phyloP scores from a whole-genome alignment of 306 rosid species.

The Medicago ruthenica region DNA sequence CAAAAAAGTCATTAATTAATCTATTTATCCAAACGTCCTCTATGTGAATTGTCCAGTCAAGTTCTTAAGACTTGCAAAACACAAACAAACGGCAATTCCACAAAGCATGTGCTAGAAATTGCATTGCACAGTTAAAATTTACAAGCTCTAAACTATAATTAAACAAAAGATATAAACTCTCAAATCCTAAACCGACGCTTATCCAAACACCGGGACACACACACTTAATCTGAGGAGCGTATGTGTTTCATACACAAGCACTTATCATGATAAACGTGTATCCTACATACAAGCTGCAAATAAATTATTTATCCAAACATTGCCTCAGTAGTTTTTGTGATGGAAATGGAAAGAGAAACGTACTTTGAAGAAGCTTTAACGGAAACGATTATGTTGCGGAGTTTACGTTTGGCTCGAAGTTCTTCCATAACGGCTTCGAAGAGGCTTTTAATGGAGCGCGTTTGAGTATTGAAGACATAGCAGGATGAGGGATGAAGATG shows the following conservation, averaged over 20 bases:
- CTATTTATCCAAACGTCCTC: no score
- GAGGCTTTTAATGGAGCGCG: constrained; percentile 62
- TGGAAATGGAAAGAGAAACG: background rate
- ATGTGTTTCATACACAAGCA: no score
- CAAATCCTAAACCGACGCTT: constrained; percentile 2
- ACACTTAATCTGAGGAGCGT: no score
- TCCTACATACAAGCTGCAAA: no score
- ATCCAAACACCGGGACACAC: no score
- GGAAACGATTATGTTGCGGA: constrained; percentile 50
- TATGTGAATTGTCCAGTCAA: no score
- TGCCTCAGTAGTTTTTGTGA: no score
- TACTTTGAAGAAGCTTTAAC: constrained; percentile 64
- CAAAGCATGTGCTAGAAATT: background rate
- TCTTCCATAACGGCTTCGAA: constrained; percentile 72
- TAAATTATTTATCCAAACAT: no score
- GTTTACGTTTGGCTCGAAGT: constrained; percentile 55
- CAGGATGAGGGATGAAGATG: constrained; percentile 35
- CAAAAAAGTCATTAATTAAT: background rate
- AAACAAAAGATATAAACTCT: background rate
- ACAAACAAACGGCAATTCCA: background rate
- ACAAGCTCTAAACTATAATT: background rate
- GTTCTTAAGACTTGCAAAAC: background rate
- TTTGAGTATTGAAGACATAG: constrained; percentile 48
- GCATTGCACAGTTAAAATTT: background rate
- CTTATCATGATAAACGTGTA: no score